Conservation (phyloP, 306 rosid species). For the Lathyrus sativus region DNA sequence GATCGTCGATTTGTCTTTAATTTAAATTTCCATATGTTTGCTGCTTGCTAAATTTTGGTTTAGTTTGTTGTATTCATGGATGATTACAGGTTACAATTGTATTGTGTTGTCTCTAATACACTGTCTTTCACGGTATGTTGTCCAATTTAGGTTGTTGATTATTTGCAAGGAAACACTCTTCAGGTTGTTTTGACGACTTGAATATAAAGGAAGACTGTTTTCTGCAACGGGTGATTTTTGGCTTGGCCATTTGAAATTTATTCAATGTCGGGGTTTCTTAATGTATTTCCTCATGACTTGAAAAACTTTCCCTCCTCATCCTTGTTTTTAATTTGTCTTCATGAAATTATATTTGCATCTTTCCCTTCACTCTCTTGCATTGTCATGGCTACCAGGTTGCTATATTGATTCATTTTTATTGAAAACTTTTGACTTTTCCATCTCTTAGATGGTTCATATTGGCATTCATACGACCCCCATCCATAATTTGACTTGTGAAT, state of each 20-base stretch:
- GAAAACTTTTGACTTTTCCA: slow-evolving; percentile 7
- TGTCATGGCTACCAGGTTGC: slow-evolving; percentile 17
- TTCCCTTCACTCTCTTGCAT: slow-evolving; percentile 8
- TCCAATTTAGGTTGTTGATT: slow-evolving; percentile 58
- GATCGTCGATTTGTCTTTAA: slow-evolving; percentile 5
- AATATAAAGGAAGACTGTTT: slow-evolving; percentile 37
- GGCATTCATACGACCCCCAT: not conserved
- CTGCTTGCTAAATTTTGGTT: slow-evolving; percentile 13
- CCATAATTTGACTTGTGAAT: slow-evolving; percentile 2
- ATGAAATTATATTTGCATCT: slow-evolving; percentile 7
- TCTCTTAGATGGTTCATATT: slow-evolving; percentile 21
- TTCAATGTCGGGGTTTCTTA: slow-evolving; percentile 65
- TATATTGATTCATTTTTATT: slow-evolving; percentile 28
- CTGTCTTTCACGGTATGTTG: slow-evolving; percentile 39
- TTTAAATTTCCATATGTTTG: not conserved
- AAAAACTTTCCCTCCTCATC: slow-evolving; percentile 1
- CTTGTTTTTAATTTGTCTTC: slow-evolving; percentile 5
- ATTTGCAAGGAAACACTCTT: slow-evolving; percentile 41
- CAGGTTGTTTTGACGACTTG: slow-evolving; percentile 41
- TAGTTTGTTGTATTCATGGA: slow-evolving; percentile 25
- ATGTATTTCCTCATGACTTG: slow-evolving; percentile 50
- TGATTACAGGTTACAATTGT: slow-evolving; percentile 19
- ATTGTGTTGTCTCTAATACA: slow-evolving; percentile 20
- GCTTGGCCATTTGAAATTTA: slow-evolving; percentile 46
- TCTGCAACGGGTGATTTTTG: slow-evolving; percentile 43